A percentile compares a stretch with the other conserved stretches of the same genome.
These are phyloP conservation scores for Carex cristatella DNA, from an alignment of 176 grass and related monocot genomes.

Conservation along the genomic window DNA sequence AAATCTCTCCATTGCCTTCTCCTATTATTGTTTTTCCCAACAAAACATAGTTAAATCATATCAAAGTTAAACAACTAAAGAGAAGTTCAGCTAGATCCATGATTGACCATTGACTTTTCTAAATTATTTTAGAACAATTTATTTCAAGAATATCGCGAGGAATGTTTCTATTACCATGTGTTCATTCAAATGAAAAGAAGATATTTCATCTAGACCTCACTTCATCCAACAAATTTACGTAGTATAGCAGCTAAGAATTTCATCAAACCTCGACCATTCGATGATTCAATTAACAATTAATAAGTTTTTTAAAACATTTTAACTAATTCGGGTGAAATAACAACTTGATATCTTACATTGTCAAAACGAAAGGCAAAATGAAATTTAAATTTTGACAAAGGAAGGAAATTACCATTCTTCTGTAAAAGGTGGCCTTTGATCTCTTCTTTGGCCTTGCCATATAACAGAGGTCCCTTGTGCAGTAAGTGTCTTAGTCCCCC, in stretches of 20 bases:
- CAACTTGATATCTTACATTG: background rate
- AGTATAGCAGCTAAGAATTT: background rate
- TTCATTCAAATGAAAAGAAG: background rate
- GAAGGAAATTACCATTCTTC: constrained; percentile 2
- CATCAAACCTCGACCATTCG: background rate
- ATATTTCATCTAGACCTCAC: background rate
- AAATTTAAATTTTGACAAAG: background rate
- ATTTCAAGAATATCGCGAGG: background rate
- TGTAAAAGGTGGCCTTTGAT: background rate
- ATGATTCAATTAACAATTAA: background rate
- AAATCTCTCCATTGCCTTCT: background rate
- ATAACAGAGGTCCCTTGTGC: background rate
- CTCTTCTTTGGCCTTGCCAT: background rate
- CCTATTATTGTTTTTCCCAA: background rate
- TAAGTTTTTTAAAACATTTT: background rate
- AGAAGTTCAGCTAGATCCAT: background rate
- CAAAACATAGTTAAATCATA: background rate
- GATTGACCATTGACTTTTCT: background rate
- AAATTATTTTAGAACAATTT: background rate
- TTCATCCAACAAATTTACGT: background rate
- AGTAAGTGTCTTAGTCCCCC: background rate
- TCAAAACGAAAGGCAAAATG: background rate
- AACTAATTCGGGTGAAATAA: background rate
- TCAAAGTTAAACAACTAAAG: background rate
- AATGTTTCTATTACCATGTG: background rate